Evolutionary conservation across 768 basidiomycete genomes (phyloP).

Genomic region (Strobilomyces dryophilus): DNA sequence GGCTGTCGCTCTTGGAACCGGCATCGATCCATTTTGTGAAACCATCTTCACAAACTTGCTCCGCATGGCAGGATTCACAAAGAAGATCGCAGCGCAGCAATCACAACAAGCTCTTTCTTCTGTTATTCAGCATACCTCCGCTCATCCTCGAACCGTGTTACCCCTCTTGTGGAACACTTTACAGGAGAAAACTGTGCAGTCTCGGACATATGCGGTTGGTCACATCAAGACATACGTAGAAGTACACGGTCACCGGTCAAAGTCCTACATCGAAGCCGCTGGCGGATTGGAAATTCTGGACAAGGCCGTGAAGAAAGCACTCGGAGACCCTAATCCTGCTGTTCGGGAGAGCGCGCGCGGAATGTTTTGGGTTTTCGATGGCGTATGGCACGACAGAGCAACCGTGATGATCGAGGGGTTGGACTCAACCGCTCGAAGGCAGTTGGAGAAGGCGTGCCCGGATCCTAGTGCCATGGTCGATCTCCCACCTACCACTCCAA

Average conservation of each 20-base stretch:
- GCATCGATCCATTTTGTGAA: slow-evolving; percentile 81
- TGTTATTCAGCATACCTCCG: slow-evolving; percentile 67
- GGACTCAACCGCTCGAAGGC: slow-evolving; percentile 68
- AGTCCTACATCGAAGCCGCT: slow-evolving; percentile 60
- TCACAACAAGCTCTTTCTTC: slow-evolving; percentile 69
- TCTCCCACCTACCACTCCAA: slow-evolving; percentile 50
- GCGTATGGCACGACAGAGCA: slow-evolving; percentile 73
- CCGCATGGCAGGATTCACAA: slow-evolving; percentile 86
- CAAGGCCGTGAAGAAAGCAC: slow-evolving; percentile 63
- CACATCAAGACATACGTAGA: slow-evolving; percentile 79
- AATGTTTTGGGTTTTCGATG: slow-evolving; percentile 77
- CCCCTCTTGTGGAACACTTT: slow-evolving; percentile 64
- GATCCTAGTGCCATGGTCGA: slow-evolving; percentile 41
- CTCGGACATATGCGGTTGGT: slow-evolving; percentile 57
- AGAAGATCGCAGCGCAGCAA: slow-evolving; percentile 85
- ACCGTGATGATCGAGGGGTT: slow-evolving; percentile 57
- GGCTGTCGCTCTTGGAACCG: slow-evolving; percentile 55
- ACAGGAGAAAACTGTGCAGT: slow-evolving; percentile 79
- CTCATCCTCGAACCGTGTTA: slow-evolving; percentile 65
- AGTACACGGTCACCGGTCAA: slow-evolving; percentile 61
- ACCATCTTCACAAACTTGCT: slow-evolving; percentile 69
- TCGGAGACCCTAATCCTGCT: slow-evolving; percentile 75
- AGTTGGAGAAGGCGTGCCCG: slow-evolving; percentile 84
- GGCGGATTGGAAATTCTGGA: slow-evolving; percentile 72
- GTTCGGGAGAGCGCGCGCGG: slow-evolving; percentile 71